Evolutionary conservation across 306 rosid species (phyloP), one percentile per base, ranked within the genome.

Genomic region (Cercis canadensis): DNA sequence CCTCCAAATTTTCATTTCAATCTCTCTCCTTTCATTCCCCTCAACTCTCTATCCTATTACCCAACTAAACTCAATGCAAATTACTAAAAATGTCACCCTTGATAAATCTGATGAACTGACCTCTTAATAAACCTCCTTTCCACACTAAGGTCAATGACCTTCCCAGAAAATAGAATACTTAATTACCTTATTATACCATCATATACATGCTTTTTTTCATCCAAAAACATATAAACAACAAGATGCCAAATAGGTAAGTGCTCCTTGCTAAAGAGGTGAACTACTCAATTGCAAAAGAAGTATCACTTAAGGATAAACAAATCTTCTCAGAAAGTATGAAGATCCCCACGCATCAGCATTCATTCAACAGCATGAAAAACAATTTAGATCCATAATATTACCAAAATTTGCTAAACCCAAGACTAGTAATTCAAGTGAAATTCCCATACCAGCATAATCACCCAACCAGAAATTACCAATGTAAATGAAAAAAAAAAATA

Each of bases 301-400:
- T 17, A 29, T 15, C 50, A 59, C 72, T n/a, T n/a, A n/a, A n/a
- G n/a, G n/a, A n/a, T n/a, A n/a, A n/a, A n/a, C n/a, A n/a, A n/a
- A n/a, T n/a, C n/a, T n/a, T n/a, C n/a, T n/a, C n/a, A n/a, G n/a
- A n/a, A n/a, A n/a, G n/a, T n/a, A n/a, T n/a, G n/a, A n/a, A n/a
- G n/a, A n/a, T n/a, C n/a, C n/a, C n/a, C n/a, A n/a, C n/a, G n/a
- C n/a, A n/a, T 65, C 57, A 29, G 72, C 71, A 77, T 33, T 64
- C 67, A 69, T 40, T 65, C 59, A 77, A 31, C 69, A 36, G 78
- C 50, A 65, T n/a, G n/a, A n/a, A n/a, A n/a, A n/a, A n/a, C n/a
- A n/a, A n/a, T n/a, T n/a, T n/a, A n/a, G n/a, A n/a, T 89, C 98
- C 87, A 80, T 24, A 65, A 46, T 32, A 66, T 21, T 50, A 64